Evolutionary conservation across 1,139 yeast species (phyloP).

Genomic region (Kodamaea arcana): DNA sequence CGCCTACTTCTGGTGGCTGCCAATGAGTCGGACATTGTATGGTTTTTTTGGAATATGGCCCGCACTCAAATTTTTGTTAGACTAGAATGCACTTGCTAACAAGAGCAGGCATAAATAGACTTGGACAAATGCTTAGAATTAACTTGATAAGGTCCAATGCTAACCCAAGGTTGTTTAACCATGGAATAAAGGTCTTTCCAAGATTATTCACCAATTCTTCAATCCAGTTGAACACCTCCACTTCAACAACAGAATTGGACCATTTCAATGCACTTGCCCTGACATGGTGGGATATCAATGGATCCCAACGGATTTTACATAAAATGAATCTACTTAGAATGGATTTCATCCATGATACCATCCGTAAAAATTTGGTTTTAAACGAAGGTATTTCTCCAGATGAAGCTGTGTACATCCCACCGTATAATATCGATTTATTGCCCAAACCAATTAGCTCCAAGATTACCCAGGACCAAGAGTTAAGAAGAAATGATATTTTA

Average conservation of each 20-base stretch:
- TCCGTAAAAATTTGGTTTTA: constrained; percentile 44
- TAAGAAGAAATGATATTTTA: constrained; percentile 39
- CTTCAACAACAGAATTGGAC: constrained; percentile 50
- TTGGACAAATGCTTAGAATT: too few species aligned
- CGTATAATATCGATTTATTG: constrained; percentile 63
- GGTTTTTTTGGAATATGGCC: constrained; percentile 8
- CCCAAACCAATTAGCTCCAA: constrained; percentile 50
- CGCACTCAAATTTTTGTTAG: too few species aligned
- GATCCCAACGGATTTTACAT: constrained; percentile 89
- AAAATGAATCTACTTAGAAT: constrained; percentile 87
- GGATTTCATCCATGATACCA: constrained; percentile 73
- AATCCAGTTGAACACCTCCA: constrained; percentile 23
- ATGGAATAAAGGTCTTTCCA: too few species aligned
- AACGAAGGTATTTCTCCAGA: constrained; percentile 36
- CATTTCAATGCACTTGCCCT: constrained; percentile 86
- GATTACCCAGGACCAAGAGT: constrained; percentile 47
- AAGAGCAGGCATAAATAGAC: too few species aligned
- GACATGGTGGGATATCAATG: constrained; percentile 95
- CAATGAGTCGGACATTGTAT: constrained; percentile 36
- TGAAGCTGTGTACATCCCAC: constrained; percentile 68
- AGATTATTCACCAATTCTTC: not conserved
- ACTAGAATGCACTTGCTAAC: too few species aligned
- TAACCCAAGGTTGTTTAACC: too few species aligned
- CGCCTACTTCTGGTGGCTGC: constrained; percentile 75
- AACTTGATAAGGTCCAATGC: too few species aligned